A percentile compares a stretch with the other conserved stretches of the same genome.
Conservation (phyloP, 2,329 filamentous ascomycete species). For the Coleophoma crateriformis region DNA sequence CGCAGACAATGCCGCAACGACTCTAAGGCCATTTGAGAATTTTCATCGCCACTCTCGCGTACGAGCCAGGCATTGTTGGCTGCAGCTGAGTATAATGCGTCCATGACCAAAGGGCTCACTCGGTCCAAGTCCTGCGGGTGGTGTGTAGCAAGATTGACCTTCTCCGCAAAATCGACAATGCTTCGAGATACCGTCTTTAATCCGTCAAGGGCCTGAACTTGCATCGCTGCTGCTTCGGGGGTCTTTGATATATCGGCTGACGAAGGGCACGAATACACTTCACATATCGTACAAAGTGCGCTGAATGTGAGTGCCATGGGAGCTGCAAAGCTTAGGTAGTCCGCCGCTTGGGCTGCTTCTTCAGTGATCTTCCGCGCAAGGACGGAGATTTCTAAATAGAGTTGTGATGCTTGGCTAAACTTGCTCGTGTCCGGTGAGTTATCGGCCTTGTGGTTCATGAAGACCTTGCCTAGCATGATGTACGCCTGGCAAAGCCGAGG, state of each 20-base stretch:
- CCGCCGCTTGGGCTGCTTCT: slow-evolving; percentile 14
- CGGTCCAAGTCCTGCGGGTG: slow-evolving; percentile 19
- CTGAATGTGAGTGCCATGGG: slow-evolving; percentile 22
- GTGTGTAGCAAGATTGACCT: slow-evolving; percentile 16
- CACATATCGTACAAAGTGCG: slow-evolving; percentile 28
- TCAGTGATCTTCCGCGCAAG: slow-evolving; percentile 19
- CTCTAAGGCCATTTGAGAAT: slow-evolving; percentile 23
- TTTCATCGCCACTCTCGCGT: slow-evolving; percentile 29
- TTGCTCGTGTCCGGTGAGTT: slow-evolving; percentile 12
- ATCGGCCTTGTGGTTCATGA: slow-evolving; percentile 23
- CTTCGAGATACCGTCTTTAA: slow-evolving; percentile 24
- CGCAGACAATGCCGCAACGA: slow-evolving; percentile 24
- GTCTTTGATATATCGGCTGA: slow-evolving; percentile 8
- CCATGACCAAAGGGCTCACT: slow-evolving; percentile 30
- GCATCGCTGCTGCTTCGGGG: slow-evolving; percentile 24
- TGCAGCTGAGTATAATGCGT: slow-evolving; percentile 31
- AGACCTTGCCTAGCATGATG: slow-evolving; percentile 28
- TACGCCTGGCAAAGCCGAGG: slow-evolving; percentile 40
- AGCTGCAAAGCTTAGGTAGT: slow-evolving; percentile 18
- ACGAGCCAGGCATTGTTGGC: slow-evolving; percentile 32
- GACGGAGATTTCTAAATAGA: slow-evolving; percentile 18
- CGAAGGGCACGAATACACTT: slow-evolving; percentile 29
- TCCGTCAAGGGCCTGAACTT: slow-evolving; percentile 27
- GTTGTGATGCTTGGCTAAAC: slow-evolving; percentile 16
- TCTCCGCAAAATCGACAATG: slow-evolving; percentile 24